Evolutionary conservation across 345 rosid species (phyloP).

Genomic region (Microcos paniculata): DNA sequence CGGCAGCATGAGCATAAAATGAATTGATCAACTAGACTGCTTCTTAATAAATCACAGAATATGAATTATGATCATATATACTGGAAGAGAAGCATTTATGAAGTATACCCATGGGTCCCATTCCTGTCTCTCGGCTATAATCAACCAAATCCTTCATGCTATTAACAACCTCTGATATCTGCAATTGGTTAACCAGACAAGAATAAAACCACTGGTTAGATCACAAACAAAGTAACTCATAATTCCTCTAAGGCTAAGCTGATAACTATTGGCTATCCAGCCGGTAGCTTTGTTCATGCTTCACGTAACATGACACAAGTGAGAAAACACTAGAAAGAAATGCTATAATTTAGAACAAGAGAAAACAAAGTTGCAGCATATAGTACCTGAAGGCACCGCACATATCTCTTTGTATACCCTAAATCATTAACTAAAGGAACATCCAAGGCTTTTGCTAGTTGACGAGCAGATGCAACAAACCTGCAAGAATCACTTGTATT

Average conservation of each 20-base stretch:
- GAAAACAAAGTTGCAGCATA: neutral
- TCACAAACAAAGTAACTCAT: neutral
- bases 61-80: neutral
- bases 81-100: neutral
- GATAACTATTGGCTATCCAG: neutral
- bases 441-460: conserved; percentile 74
- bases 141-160: conserved; percentile 83
- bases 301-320: neutral
- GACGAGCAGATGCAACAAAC: conserved; percentile 77
- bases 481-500: conserved; percentile 26
- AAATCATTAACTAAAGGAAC: conserved; percentile 80
- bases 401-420: conserved; percentile 79
- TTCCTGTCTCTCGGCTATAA: conserved; percentile 60
- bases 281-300: neutral
- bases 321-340: neutral
- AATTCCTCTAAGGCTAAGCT: neutral
- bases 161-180: conserved; percentile 85
- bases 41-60: neutral
- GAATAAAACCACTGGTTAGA: neutral
- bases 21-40: neutral
- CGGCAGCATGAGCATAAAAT: neutral
- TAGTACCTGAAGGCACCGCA: conserved; percentile 74
- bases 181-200: conserved; percentile 20
- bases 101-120: conserved; percentile 76
- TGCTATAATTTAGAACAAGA: neutral